A percentile compares a stretch with the other conserved stretches of the same genome.
Conservation (phyloP, 2,329 filamentous ascomycete genomes). For the Alternaria postmessia region DNA sequence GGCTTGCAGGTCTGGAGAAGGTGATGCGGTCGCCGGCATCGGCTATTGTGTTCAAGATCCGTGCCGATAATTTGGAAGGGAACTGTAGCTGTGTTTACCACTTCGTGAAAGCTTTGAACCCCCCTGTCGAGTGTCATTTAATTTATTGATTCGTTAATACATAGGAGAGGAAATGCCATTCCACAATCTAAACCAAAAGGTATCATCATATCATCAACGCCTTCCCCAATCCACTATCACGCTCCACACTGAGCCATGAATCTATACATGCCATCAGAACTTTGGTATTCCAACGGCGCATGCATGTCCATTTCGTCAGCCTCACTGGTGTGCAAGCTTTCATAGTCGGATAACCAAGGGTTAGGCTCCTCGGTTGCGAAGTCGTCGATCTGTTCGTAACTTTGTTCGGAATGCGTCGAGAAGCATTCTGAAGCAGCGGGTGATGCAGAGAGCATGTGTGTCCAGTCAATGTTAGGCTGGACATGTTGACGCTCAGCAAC, state of each 20-base stretch:
- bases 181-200: conserved; percentile 41
- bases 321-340: conserved; percentile 65
- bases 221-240: conserved; percentile 10
- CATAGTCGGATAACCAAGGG: conserved; percentile 65
- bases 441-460: conserved; percentile 63
- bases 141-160: conserved; percentile 19
- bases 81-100: background rate
- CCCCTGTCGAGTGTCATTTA: background rate
- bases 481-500: conserved; percentile 45
- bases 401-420: conserved; percentile 49
- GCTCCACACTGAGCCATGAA: conserved; percentile 71
- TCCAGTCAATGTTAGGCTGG: conserved; percentile 61
- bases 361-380: conserved; percentile 54
- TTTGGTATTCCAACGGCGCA: conserved; percentile 66
- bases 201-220: conserved; percentile 27
- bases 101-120: background rate
- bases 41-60: too few relatives aligned
- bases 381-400: conserved; percentile 53
- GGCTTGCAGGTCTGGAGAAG: too few relatives aligned
- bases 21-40: too few relatives aligned
- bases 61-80: too few relatives aligned
- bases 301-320: conserved; percentile 49
- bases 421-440: conserved; percentile 46
- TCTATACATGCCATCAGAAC: conserved; percentile 70
- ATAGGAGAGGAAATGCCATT: conserved; percentile 31